These are phyloP conservation scores for Coemansia javaensis DNA, from an alignment of 192 early-diverging fungal species.

Conservation along the genomic window DNA sequence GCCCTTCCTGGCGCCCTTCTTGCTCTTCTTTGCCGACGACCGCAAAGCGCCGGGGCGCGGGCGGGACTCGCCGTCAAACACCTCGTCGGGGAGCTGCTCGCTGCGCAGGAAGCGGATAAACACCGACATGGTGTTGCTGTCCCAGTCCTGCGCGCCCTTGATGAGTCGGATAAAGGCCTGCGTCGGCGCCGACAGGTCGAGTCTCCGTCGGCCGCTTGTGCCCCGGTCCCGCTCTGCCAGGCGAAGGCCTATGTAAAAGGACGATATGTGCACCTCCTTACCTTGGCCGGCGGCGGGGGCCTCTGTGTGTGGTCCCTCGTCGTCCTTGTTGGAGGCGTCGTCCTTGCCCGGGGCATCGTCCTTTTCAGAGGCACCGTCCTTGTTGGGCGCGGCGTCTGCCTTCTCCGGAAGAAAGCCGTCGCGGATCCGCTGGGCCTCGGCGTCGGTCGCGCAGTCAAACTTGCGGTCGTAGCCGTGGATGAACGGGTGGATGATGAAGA, in stretches of 20 bases:
- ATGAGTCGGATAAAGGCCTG: conserved; percentile 79
- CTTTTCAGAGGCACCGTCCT: too few species aligned
- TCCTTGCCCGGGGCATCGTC: conserved; percentile 1
- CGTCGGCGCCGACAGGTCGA: conserved; percentile 80
- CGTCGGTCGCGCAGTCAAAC: conserved; percentile 56
- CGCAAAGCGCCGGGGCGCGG: conserved; percentile 17
- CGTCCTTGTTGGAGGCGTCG: not conserved
- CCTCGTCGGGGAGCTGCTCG: conserved; percentile 39
- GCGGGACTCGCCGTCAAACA: conserved; percentile 36
- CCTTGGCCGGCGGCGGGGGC: conserved; percentile 3
- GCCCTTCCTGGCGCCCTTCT: conserved; percentile 1
- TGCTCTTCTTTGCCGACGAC: not conserved
- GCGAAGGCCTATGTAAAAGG: conserved; percentile 85
- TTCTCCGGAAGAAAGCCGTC: conserved; percentile 51
- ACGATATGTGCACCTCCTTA: conserved; percentile 57
- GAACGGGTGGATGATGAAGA: conserved; percentile 82
- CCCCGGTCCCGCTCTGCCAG: conserved; percentile 56
- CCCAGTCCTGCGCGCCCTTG: conserved; percentile 44
- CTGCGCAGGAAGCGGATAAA: conserved; percentile 36
- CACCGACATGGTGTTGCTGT: conserved; percentile 29
- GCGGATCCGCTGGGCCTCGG: conserved; percentile 63
- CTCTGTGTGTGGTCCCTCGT: not conserved
- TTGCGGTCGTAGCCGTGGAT: conserved; percentile 80
- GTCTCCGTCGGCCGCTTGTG: conserved; percentile 51
- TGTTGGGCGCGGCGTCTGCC: not conserved